Evolutionary conservation across 768 basidiomycete species (phyloP).

Genomic region (Russula sp.): DNA sequence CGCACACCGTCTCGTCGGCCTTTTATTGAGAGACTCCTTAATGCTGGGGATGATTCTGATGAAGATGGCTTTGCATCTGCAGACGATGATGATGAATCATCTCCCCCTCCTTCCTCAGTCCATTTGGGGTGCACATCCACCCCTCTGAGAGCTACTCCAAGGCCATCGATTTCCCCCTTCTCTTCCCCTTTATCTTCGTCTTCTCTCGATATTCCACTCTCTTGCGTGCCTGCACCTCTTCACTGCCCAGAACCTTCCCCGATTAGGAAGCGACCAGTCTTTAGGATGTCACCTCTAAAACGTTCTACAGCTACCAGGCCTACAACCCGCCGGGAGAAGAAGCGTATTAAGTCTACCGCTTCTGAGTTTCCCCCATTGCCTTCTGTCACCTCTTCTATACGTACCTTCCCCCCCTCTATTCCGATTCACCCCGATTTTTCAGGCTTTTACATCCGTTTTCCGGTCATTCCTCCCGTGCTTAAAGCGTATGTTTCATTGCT

Average conservation of each 20-base stretch:
- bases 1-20: conserved; percentile 4
- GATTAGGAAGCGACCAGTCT: not conserved
- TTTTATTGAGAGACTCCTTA: conserved; percentile 12
- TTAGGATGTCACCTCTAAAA: not conserved
- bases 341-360: not conserved
- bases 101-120: conserved; percentile 3
- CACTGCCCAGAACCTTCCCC: not conserved
- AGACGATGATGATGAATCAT: conserved; percentile 12
- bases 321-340: not conserved
- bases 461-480: conserved; percentile 37
- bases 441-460: conserved; percentile 65
- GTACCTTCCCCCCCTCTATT: conserved; percentile 46
- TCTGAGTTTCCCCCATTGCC: not conserved
- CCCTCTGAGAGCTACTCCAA: conserved; percentile 14
- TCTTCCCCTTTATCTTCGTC: conserved; percentile 17
- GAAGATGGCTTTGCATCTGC: not conserved
- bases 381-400: conserved; percentile 29
- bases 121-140: conserved; percentile 18
- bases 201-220: conserved; percentile 17
- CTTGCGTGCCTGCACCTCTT: not conserved
- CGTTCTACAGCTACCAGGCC: not conserved
- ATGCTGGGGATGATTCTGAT: conserved; percentile 16
- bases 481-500: not conserved
- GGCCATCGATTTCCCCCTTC: conserved; percentile 13
- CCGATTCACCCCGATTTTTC: conserved; percentile 44